Evolutionary conservation across 805 yeast genomes (phyloP), one percentile per base, ranked within the genome.

Genomic region (Candida silvatica): DNA sequence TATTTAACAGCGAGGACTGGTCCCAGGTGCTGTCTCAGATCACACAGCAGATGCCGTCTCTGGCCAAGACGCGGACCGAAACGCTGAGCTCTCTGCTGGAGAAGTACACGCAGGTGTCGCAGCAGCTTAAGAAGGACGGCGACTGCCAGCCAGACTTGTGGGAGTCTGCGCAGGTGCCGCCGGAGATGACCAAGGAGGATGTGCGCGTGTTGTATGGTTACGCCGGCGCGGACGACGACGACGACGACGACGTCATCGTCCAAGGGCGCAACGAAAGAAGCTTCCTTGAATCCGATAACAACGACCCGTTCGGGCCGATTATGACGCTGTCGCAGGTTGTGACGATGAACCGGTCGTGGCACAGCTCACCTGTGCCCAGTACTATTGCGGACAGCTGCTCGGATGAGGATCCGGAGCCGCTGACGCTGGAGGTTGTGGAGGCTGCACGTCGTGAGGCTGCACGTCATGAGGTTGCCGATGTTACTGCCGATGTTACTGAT

Each of bases 311-410:
- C 17, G 15, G 26, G 6, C 6, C 9, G 6, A 16, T 30, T n/a
- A 24, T 25, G 29, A 32, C 35, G 9, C 30, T 32, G 11, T 32
- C 35, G n/a, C 35, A 32, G 23, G 30, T 32, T 6, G 14, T 32
- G 22, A 8, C 15, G 5, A 14, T n/a, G 19, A 12, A 9, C 16
- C 18, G 17, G 14, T 20, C 8, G 30, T 12, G 16, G 12, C 6
- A 20, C 6, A 20, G 18, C 16, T 12, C 16, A 7, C 6, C 18
- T 11, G 30, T 17, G 15, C 9, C 14, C 6, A 18, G 17, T 8
- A 32, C 35, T 9, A 32, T 32, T 11, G 6, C 6, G 16, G 35
- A 32, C 25, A 32, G 35, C 23, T 32, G 35, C 30, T 32, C 35
- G 12, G 35, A 32, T 7, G n/a, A 12, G 6, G 34, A 31, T 5